A percentile compares a stretch with the other conserved stretches of the same genome.
Conservation (phyloP, 2,329 filamentous ascomycete species). For the Ramichloridium luteum region DNA sequence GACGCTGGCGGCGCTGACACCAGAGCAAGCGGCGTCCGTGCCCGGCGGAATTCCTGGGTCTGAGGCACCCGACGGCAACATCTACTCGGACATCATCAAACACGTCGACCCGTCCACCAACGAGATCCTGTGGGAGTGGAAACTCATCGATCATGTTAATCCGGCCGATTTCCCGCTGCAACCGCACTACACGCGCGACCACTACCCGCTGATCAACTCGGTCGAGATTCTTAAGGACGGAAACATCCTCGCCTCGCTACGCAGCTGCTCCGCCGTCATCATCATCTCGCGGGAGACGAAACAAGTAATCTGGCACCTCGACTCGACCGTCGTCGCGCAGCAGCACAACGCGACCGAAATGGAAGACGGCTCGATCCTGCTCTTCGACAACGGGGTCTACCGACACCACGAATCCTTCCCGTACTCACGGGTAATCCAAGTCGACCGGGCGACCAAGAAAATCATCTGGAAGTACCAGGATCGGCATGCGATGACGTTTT, state of each 20-base stretch:
- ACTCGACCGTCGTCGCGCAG: conserved; percentile 30
- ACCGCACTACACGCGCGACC: conserved; percentile 29
- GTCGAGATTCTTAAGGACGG: conserved; percentile 30
- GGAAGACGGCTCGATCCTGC: conserved; percentile 31
- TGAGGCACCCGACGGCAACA: conserved; percentile 27
- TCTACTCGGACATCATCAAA: conserved; percentile 34
- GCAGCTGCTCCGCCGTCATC: conserved; percentile 32
- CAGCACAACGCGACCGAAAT: conserved; percentile 36
- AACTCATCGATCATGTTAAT: conserved; percentile 31
- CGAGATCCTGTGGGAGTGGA: conserved; percentile 34
- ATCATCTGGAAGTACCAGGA: conserved; percentile 36
- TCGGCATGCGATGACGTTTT: conserved; percentile 29
- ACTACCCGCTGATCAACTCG: conserved; percentile 37
- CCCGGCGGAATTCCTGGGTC: conserved; percentile 31
- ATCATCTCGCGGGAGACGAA: conserved; percentile 32
- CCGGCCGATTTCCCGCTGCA: conserved; percentile 30
- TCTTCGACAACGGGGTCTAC: conserved; percentile 38
- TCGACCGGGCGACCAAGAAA: conserved; percentile 28
- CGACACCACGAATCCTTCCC: conserved; percentile 29
- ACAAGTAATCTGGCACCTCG: conserved; percentile 32
- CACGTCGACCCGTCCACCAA: conserved; percentile 27
- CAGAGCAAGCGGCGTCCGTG: conserved; percentile 26
- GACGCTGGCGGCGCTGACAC: conserved; percentile 29
- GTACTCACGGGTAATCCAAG: conserved; percentile 33
- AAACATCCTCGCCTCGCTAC: conserved; percentile 33